Evolutionary conservation across 306 rosid species (phyloP).

Genomic region (Myrica gale): DNA sequence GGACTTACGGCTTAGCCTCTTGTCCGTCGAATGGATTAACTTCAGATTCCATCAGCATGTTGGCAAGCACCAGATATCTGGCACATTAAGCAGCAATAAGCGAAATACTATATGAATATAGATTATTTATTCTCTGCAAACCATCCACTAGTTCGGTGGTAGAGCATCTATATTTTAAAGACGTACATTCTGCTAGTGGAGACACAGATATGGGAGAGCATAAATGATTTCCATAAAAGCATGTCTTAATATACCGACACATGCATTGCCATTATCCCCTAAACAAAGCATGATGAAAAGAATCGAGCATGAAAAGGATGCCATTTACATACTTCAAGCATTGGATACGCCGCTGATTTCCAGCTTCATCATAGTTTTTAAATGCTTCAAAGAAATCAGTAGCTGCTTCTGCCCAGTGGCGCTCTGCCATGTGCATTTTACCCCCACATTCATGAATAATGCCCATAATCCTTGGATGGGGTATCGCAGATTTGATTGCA

Average conservation of each 20-base stretch:
- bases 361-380: slow-evolving; percentile 95
- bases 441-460: slow-evolving; percentile 98
- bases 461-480: slow-evolving; percentile 99
- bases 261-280: background rate
- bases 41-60: slow-evolving; percentile 71
- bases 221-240: background rate
- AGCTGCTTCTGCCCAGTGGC: slow-evolving; percentile 98
- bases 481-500: slow-evolving; percentile 95
- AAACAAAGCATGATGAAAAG: slow-evolving; percentile 6
- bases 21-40: slow-evolving; percentile 67
- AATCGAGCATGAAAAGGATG: slow-evolving; percentile 21
- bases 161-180: slow-evolving; percentile 6
- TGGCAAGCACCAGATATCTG: slow-evolving; percentile 91
- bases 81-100: slow-evolving; percentile 15
- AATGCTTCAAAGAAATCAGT: slow-evolving; percentile 98
- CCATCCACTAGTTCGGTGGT: background rate
- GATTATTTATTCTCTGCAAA: background rate
- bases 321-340: slow-evolving; percentile 70
- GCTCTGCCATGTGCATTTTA: slow-evolving; percentile 99
- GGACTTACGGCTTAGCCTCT: slow-evolving; percentile 65
- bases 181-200: too few relatives aligned
- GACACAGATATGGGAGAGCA: background rate
- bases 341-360: slow-evolving; percentile 96
- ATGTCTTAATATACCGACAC: slow-evolving; percentile 3
- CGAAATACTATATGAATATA: slow-evolving; percentile 11